Percentiles rank a stretch among this genome's conserved stretches.
Conservation (phyloP, 1,284 basidiomycete species). For the Marasmius sp. region DNA sequence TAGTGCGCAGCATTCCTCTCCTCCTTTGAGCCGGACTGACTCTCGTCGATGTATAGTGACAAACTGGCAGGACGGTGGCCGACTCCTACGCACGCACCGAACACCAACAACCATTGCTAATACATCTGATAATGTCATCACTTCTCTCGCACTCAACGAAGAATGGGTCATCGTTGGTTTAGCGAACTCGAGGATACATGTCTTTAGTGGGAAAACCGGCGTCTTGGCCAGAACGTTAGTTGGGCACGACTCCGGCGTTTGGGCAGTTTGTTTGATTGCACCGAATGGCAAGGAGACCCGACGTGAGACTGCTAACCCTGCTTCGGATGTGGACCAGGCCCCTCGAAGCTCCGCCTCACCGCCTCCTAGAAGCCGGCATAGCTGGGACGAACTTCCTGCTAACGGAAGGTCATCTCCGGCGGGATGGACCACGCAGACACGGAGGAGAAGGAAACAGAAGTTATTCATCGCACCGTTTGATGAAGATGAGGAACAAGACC, state of each 20-base stretch:
- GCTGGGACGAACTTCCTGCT: neutral
- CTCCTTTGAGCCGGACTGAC: conserved; percentile 1
- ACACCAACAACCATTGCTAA: conserved; percentile 41
- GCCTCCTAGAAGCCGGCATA: neutral
- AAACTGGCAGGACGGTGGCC: conserved; percentile 86
- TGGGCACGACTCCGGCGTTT: conserved; percentile 90
- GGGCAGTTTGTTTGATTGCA: conserved; percentile 82
- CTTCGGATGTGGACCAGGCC: neutral
- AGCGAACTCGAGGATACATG: conserved; percentile 84
- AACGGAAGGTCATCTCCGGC: neutral
- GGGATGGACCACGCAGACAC: neutral
- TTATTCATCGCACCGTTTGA: neutral
- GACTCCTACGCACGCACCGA: conserved; percentile 73
- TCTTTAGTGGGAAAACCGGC: conserved; percentile 84
- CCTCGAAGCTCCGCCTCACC: neutral
- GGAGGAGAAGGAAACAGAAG: conserved; percentile 11
- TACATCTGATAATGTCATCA: conserved; percentile 73
- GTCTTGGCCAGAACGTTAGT: conserved; percentile 75
- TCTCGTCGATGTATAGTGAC: conserved; percentile 48
- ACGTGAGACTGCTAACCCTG: conserved; percentile 2
- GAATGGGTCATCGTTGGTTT: conserved; percentile 91
- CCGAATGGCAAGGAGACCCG: conserved; percentile 40
- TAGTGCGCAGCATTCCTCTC: conserved; percentile 42
- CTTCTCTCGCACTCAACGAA: conserved; percentile 83
- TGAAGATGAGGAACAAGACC: neutral